These are phyloP conservation scores for Pseudogymnoascus sp. DNA, from an alignment of 2,329 filamentous ascomycete genomes.

Conservation along the genomic window DNA sequence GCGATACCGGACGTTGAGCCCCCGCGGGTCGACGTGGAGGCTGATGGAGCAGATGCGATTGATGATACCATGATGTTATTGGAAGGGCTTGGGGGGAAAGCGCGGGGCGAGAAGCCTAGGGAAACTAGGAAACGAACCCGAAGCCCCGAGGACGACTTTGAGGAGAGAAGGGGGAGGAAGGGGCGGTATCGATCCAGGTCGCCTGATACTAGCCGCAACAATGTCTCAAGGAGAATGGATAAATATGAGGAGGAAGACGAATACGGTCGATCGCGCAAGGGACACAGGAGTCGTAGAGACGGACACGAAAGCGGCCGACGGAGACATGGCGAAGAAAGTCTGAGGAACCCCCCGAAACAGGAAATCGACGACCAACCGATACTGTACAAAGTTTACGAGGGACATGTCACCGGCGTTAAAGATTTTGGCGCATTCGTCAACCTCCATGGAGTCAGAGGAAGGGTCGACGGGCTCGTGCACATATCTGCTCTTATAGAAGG, in stretches of 20 bases:
- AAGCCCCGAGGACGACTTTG: constrained; percentile 38
- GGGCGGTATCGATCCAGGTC: constrained; percentile 45
- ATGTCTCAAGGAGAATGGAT: constrained; percentile 33
- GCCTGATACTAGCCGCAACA: constrained; percentile 32
- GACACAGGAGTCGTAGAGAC: constrained; percentile 26
- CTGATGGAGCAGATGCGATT: constrained; percentile 53
- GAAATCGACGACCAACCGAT: constrained; percentile 78
- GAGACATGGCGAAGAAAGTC: constrained; percentile 44
- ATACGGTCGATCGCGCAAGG: constrained; percentile 44
- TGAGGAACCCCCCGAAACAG: constrained; percentile 57
- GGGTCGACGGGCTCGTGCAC: constrained; percentile 88
- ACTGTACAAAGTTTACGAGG: constrained; percentile 81
- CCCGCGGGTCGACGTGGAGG: constrained; percentile 44
- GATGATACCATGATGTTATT: constrained; percentile 89
- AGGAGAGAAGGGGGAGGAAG: constrained; percentile 30
- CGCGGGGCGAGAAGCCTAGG: constrained; percentile 31
- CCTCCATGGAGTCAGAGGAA: constrained; percentile 75
- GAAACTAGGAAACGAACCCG: constrained; percentile 43
- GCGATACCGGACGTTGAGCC: constrained; percentile 72
- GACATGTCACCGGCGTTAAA: constrained; percentile 84
- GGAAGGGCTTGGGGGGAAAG: constrained; percentile 73
- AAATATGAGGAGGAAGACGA: constrained; percentile 52
- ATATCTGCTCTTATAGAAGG: constrained; percentile 82
- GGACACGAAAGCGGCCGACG: constrained; percentile 34
- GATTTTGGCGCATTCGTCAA: constrained; percentile 96